Evolutionary conservation across 768 basidiomycete species (phyloP).

Genomic region (Pleurotus tuoliensis): DNA sequence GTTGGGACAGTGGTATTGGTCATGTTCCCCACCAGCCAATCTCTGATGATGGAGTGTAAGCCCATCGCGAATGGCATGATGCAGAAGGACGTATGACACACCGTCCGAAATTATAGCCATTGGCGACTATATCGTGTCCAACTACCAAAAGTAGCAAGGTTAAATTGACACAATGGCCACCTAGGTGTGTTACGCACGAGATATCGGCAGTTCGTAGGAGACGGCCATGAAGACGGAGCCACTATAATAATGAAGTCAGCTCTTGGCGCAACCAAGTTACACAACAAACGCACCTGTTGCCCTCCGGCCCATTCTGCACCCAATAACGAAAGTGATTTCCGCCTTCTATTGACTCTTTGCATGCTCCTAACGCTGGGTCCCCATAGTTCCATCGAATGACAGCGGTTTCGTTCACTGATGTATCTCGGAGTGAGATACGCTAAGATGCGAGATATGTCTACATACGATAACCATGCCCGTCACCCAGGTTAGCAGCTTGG

Average conservation of each 20-base stretch:
- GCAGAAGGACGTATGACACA: background rate
- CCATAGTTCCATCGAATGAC: slow-evolving; percentile 86
- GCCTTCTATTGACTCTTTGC: slow-evolving; percentile 80
- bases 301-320: slow-evolving; percentile 66
- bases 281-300: slow-evolving; percentile 44
- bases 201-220: slow-evolving; percentile 69
- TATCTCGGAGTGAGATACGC: background rate
- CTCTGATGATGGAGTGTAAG: slow-evolving; percentile 35
- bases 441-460: slow-evolving; percentile 12
- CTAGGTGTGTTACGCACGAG: slow-evolving; percentile 30
- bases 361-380: slow-evolving; percentile 77
- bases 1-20: slow-evolving; percentile 52
- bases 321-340: slow-evolving; percentile 90
- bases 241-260: slow-evolving; percentile 27
- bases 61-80: background rate
- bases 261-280: background rate
- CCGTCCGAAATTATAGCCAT: slow-evolving; percentile 39
- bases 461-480: slow-evolving; percentile 71
- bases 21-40: slow-evolving; percentile 83
- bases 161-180: background rate
- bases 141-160: slow-evolving; percentile 25
- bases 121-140: slow-evolving; percentile 65
- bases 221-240: slow-evolving; percentile 73
- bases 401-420: slow-evolving; percentile 71
- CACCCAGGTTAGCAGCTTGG: slow-evolving; percentile 79